phyloP scores from a whole-genome alignment of 78 protist genomes.

The Dictyostelium purpureum region DNA sequence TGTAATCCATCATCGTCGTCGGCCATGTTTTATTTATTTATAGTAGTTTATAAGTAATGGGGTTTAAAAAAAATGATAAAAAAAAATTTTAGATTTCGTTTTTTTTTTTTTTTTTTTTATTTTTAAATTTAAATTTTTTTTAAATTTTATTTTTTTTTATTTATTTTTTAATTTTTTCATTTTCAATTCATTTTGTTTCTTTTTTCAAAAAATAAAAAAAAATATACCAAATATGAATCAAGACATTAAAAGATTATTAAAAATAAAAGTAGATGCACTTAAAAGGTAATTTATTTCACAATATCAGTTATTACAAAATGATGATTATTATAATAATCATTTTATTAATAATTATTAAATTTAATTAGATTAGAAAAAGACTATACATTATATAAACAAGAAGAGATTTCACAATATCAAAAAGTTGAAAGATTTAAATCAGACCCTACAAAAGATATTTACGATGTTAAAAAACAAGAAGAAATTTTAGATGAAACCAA shows the following conservation, averaged over 20 bases:
- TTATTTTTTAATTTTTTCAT: not conserved
- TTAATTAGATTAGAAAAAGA: constrained; percentile 55
- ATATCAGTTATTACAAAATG: not conserved
- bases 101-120: not conserved
- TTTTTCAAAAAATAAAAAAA: not conserved
- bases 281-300: constrained; percentile 3
- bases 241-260: constrained; percentile 36
- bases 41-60: not conserved
- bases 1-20: constrained; percentile 67
- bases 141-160: not conserved
- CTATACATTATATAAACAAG: constrained; percentile 34
- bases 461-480: constrained; percentile 65
- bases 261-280: constrained; percentile 32
- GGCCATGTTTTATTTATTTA: constrained; percentile 25
- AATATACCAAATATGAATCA: not conserved
- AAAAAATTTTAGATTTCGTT: not conserved
- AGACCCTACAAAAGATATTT: constrained; percentile 46
- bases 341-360: not conserved
- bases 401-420: constrained; percentile 11
- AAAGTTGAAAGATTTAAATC: constrained; percentile 7
- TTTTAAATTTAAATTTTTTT: not conserved
- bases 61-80: not conserved
- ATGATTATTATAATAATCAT: not conserved
- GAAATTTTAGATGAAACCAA: constrained; percentile 70
- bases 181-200: not conserved